These are phyloP conservation scores for Trichophaea hybrida DNA, from an alignment of 2,329 filamentous ascomycete genomes.

Conservation along the genomic window DNA sequence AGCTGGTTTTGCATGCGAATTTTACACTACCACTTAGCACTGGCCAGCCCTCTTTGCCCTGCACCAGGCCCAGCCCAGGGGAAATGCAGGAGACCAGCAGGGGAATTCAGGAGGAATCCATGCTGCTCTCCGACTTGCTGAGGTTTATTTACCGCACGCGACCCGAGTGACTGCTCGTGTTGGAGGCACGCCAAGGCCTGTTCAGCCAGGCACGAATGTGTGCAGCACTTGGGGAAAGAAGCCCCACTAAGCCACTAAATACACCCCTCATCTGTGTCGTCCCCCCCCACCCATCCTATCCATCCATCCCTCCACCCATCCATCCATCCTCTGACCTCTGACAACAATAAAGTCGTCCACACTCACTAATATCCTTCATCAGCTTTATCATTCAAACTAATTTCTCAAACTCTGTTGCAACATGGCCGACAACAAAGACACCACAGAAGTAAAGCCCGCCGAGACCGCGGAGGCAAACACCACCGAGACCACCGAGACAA, in stretches of 20 bases:
- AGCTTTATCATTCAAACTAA: not conserved
- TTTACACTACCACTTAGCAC: too few relatives aligned
- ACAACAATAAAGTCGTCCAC: not conserved
- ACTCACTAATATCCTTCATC: not conserved
- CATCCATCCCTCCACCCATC: not conserved
- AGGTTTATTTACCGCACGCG: not conserved
- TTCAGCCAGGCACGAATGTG: not conserved
- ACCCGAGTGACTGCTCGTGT: not conserved
- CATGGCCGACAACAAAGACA: slow-evolving; percentile 1
- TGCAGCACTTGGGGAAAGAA: not conserved
- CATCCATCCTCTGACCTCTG: not conserved
- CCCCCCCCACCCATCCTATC: not conserved
- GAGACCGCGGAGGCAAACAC: slow-evolving; percentile 13
- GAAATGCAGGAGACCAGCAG: not conserved
- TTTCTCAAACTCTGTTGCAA: not conserved
- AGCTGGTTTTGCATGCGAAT: not conserved
- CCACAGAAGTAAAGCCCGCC: not conserved
- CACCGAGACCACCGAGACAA: slow-evolving; percentile 11
- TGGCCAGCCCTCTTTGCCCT: not conserved
- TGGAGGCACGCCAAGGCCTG: not conserved
- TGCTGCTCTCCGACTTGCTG: not conserved
- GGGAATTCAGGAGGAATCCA: not conserved
- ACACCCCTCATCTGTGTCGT: not conserved
- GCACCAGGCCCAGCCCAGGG: not conserved
- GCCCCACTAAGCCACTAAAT: not conserved